Base-by-base conservation (phyloP, 2,329 filamentous ascomycete genomes). In the Hyphodiscus sp. region DNA sequence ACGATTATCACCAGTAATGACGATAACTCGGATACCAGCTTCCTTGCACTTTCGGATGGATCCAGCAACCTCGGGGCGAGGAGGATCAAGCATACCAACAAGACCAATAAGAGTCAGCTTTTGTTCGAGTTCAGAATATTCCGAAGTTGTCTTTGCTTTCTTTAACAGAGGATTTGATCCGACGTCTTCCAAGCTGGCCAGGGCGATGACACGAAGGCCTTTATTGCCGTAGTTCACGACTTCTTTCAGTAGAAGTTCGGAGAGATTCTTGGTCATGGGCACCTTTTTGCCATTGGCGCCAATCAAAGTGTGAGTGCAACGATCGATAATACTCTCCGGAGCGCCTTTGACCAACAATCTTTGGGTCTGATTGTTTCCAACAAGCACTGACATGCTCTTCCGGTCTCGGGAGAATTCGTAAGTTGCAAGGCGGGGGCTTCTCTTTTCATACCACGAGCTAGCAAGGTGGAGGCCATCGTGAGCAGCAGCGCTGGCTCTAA, bases 371-470 rank as follows among this genome's bases (percentile, higher is more conserved):
- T 81, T 85, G 51, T 80, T 79, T 60, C 86, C 80, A 58, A 95
- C 89, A 55, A 97, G 76, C 38, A 99, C 95, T 47, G 94, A 99
- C 94, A 99, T 99, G 73, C 92, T 97, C 82, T 99, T 99, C 58
- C 94, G 84, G 71, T 99, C 94, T 64, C 94, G 85, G 1, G 94
- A 97, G 73, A 99, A 99, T 69, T 99, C 94, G 65, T 90, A 99
- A 11, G 91, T 96, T 9, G 91, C 86, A 53, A 96, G 78, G 43
- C 87, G 83, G 50, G 83, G 82, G 48, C 85, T 81, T 61, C 82
- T 80, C 61, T 83, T 78, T 73, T 95, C 91, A 69, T 96, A 96
- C 73, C 85, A 85, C 60, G 84, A 80, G 75, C 91, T 97, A 55
- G 90, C 85, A 64, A 86, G 82, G 73, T 97, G 87, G 42, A 94